Base-by-base conservation (phyloP, 1,139 yeast species). In the Sugiyamaella xylanicola region DNA sequence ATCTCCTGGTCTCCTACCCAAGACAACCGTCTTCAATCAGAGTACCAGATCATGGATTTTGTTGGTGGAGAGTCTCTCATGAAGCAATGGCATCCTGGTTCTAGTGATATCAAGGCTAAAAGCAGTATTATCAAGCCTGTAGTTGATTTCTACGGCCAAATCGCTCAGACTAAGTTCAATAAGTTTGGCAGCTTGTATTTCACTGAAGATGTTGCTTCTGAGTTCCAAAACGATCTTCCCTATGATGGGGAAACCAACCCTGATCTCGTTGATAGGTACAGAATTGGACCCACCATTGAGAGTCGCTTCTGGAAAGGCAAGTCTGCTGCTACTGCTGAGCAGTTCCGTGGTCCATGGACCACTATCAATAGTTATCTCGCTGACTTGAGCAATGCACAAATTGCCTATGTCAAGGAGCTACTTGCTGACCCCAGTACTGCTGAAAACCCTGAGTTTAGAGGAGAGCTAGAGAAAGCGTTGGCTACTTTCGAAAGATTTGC, bases 211-310 rank as follows among this genome's bases (percentile, higher is more conserved):
- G 86, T 83, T 21, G 73, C 71, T 37, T 59, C 74, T 1, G 72
- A 76, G 46, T 77, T 76, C 59, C 69, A 70, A 35, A 63, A 61
- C 43, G 79, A 74, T 32, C 61, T 73, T 37, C 88, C 95, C 2
- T 87, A 86, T 63, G 83, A 81, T 4, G 89, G 85, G 19, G 93
- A 87, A 68, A 74, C 77, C 32, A 76, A 84, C 53, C 75, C 77
- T 25, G 72, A 70, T 29, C 74, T 87, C 54, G 75, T 76, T 51
- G 80, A 81, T 61, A 82, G 96, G 74, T 92, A 95, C 95, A 81
- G 87, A 69, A 84, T 93, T 63, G 98, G 99, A 1, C 95, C 96
- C n/a, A 82, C 90, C 42, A 84, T 84, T 40, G 97, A 92, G 72
- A 80, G 86, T 61, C 79, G 83, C 15, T 88, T 85, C 69, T 85